Evolutionary conservation across 768 basidiomycete genomes (phyloP), one percentile per base, ranked within the genome.

Genomic region (Sistotremastrum niveocremeum): DNA sequence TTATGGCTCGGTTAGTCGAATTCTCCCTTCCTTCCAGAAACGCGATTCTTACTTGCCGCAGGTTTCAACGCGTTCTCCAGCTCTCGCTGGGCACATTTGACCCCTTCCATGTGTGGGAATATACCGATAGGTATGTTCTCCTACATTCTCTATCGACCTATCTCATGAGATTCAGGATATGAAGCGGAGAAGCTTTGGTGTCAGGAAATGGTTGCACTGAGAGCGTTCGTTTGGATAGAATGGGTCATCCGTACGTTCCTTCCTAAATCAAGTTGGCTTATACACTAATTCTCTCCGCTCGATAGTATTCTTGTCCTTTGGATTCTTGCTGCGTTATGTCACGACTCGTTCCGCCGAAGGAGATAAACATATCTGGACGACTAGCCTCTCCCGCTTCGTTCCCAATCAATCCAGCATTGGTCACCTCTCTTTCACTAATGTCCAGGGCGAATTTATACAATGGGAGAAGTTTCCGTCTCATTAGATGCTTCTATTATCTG

Each of bases 21-120:
- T 7, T 10, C 41, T 37, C 30, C 41, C n/a, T n/a, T 49, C 42
- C 33, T 38, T 35, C 12, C n/a, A n/a, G n/a, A n/a, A n/a, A n/a
- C n/a, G 44, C n/a, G 37, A 4, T 38, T 31, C 42, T 35, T 44
- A 37, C 42, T 51, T 51, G 9, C 41, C 41, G 11, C 48, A 32
- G n/a, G 20, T 29, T 73, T 74, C 67, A 77, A 74, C 53, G 67
- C 70, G 9, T 79, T 80, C 58, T 78, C 77, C 1, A 77, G 73
- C 11, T 66, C 71, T 9, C 70, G 77, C 34, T 80, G 76, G 76
- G 58, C 57, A 30, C 55, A 63, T 38, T 60, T 74, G 8, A 46
- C 46, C 28, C 72, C 73, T 10, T 58, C 72, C 45, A 55, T 64
- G 37, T 79, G 77, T 60, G 58, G 61, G 39, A 49, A 60, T 39